A percentile compares a stretch with the other conserved stretches of the same genome.
Evolutionary conservation across 1,284 basidiomycete genomes (phyloP).

Genomic region (Xanthoconium separans): DNA sequence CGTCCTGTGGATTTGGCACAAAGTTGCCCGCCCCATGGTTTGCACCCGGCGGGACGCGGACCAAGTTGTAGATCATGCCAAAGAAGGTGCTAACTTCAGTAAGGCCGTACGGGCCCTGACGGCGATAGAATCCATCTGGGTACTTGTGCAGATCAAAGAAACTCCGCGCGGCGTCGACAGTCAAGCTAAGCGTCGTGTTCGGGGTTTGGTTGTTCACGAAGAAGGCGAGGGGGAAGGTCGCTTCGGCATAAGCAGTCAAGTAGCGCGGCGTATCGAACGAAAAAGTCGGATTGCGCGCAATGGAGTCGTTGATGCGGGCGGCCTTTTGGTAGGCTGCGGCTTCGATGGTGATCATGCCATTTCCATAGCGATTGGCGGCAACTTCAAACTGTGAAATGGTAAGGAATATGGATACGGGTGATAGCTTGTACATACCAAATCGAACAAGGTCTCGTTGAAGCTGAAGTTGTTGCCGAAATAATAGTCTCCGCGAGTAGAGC

Average conservation of each 20-base stretch:
- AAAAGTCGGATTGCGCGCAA: conserved; percentile 29
- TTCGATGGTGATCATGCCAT: conserved; percentile 21
- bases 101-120: conserved; percentile 16
- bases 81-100: conserved; percentile 5
- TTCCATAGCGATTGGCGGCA: conserved; percentile 18
- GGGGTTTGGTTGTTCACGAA: conserved; percentile 28
- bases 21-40: conserved; percentile 24
- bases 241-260: conserved; percentile 20
- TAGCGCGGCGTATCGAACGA: conserved; percentile 22
- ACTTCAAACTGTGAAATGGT: conserved; percentile 11
- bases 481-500: conserved; percentile 27
- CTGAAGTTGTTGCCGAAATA: conserved; percentile 29
- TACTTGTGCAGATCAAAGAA: conserved; percentile 21
- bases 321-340: conserved; percentile 17
- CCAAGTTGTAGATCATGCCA: neutral
- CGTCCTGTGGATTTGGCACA: conserved; percentile 14
- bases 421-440: conserved; percentile 6
- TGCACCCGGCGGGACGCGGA: conserved; percentile 13
- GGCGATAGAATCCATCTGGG: conserved; percentile 26
- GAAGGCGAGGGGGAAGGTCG: conserved; percentile 28
- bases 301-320: conserved; percentile 25
- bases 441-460: conserved; percentile 31
- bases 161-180: conserved; percentile 16
- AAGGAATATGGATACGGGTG: neutral
- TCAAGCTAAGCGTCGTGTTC: conserved; percentile 13